Base-by-base conservation (phyloP, 2,329 filamentous ascomycete genomes). In the Zarea fungicola region DNA sequence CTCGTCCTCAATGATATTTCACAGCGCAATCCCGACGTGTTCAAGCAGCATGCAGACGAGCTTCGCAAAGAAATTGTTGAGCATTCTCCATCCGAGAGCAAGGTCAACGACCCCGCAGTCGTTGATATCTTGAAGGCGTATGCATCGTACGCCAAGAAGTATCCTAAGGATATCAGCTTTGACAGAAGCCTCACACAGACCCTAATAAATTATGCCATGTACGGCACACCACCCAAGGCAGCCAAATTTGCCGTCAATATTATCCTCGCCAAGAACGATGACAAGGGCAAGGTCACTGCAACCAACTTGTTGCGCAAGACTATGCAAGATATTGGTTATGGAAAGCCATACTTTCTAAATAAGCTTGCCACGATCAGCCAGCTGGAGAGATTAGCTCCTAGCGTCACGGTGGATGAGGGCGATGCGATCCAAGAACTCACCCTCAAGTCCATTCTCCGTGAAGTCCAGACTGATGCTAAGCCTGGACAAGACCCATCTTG, bases 241-340 rank as follows among this genome's bases (percentile, higher is more conserved):
- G 89, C 92, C 19, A 99, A 99, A 67, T 90, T 97, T 69, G 93
- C 93, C 0, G 83, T 97, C 42, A 91, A 89, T 23, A 90, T 99
- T 55, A 76, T 99, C 47, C 81, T 96, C 67, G 84, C 87, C 29
- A 84, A 84, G 57, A 74, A 75, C 39, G 76, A 81, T 19, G 83
- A 91, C 43, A 93, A 89, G 64, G 86, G 76, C 56, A 69, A 91
- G 60, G 85, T 95, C 71, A 87, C 89, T 52, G 88, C 89, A 7
- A 90, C 85, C 46, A 90, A 95, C 57, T 76, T 99, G 10, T 68
- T 96, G 7, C 80, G 85, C 48, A 87, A 85, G 62, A 85, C 85
- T 51, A 80, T 88, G 55, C 83, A 88, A 55, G 78, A 82, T 43
- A 91, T 87, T 74, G 74, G 77, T 3, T 91, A 89, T 55, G 87